Conservation (phyloP, 768 basidiomycete species). For the Fibroporia radiculosa region DNA sequence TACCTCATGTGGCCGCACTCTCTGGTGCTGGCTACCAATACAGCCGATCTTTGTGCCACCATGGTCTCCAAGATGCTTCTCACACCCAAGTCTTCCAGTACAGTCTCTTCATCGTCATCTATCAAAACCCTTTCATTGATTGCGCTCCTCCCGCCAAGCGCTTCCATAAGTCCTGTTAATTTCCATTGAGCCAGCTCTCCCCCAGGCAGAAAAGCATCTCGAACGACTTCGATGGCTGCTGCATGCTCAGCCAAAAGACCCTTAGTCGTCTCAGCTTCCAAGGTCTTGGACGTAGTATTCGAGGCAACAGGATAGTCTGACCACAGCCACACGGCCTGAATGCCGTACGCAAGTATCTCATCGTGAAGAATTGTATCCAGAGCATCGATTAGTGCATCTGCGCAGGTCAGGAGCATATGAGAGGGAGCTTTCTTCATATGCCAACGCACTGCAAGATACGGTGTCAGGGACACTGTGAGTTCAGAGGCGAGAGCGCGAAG, state of each 20-base stretch:
- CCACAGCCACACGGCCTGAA: slow-evolving; percentile 46
- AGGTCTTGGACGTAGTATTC: neutral
- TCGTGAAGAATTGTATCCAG: slow-evolving; percentile 23
- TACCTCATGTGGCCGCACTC: slow-evolving; percentile 44
- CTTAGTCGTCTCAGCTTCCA: neutral
- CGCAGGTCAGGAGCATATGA: slow-evolving; percentile 38
- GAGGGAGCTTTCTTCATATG: slow-evolving; percentile 43
- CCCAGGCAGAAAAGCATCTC: slow-evolving; percentile 33
- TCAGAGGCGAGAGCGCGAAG: slow-evolving; percentile 34
- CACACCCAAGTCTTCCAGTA: slow-evolving; percentile 40
- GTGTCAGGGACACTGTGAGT: slow-evolving; percentile 26
- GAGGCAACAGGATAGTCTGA: slow-evolving; percentile 41
- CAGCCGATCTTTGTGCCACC: slow-evolving; percentile 37
- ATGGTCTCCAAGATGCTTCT: slow-evolving; percentile 51
- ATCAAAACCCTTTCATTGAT: neutral
- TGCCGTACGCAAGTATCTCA: slow-evolving; percentile 16
- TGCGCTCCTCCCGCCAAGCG: slow-evolving; percentile 18
- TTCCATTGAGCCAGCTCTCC: slow-evolving; percentile 33
- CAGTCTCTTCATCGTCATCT: slow-evolving; percentile 15
- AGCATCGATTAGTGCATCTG: slow-evolving; percentile 38
- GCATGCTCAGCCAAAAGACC: slow-evolving; percentile 32
- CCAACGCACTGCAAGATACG: slow-evolving; percentile 51
- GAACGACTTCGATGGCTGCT: slow-evolving; percentile 36
- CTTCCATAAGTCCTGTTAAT: slow-evolving; percentile 37
- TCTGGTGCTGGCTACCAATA: slow-evolving; percentile 43